Evolutionary conservation across 139 green algal species (phyloP), one percentile per base, ranked within the genome.

Genomic region (Pleodorina starrii): DNA sequence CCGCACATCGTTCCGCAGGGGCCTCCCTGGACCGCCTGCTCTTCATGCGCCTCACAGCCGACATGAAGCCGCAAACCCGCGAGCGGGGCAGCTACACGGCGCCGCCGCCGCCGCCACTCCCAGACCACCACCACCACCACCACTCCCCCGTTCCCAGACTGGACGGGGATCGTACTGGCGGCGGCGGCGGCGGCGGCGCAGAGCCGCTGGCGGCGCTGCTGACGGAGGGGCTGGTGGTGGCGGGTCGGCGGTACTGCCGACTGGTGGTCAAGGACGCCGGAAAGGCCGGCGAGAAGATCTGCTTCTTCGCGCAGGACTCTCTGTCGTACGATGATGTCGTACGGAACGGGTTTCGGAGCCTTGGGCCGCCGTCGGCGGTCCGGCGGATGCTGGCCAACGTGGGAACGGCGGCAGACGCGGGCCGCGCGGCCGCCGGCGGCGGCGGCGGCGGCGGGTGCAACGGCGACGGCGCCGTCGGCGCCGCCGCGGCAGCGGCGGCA

Each of bases 241-340:
- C 74, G 74, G 74, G 74, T 5, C 74, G 74, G 6, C 74, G 46
- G 1, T 82, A 82, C 46, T 44, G 74, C 23, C 46, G 74, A 32
- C 46, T 82, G 46, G 74, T 82, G 27, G 74, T 82, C 19, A 82
- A 82, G 25, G 74, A 82, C 46, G 74, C 74, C 35, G 74, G 74
- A 25, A 82, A 82, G 74, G 16, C 44, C 0, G 74, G 74, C 1
- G 74, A 82, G 74, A 63, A 63, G 74, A 66, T 82, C 25, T 82
- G 74, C 74, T 82, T 82, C 43, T 82, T 66, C 43, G 74, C 74
- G 25, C 32, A 27, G 9, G 74, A 82, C 5, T 66, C 44, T 5
- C 74, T 82, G 12, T 82, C 74, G 11, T 46, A 29, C 16, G 74
- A 82, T 66, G 74, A 82, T 63, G 74, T n/a, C n/a, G n/a, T 63